A percentile compares a stretch with the other conserved stretches of the same genome.
Conservation (phyloP, 2,329 filamentous ascomycete genomes). For the Clonostachys solani region DNA sequence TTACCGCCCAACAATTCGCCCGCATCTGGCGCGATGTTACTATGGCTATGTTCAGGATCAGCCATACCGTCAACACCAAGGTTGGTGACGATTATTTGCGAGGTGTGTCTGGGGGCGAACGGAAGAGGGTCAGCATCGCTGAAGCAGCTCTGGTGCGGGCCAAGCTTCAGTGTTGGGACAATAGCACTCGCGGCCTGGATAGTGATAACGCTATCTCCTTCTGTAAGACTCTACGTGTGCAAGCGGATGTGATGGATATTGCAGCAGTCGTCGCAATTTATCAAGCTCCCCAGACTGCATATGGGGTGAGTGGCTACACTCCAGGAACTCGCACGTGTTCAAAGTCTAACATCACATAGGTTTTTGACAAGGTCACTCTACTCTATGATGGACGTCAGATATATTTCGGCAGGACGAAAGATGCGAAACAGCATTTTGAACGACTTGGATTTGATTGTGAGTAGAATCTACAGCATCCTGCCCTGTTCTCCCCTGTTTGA, state of each 20-base stretch:
- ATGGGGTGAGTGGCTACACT: conserved; percentile 58
- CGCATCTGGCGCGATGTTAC: conserved; percentile 46
- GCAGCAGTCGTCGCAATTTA: conserved; percentile 47
- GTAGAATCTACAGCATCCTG: too few species aligned
- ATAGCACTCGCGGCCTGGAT: conserved; percentile 48
- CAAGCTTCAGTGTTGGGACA: conserved; percentile 27
- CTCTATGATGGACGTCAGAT: conserved; percentile 61
- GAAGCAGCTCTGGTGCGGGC: conserved; percentile 16
- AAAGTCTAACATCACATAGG: conserved; percentile 16
- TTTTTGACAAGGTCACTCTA: conserved; percentile 60
- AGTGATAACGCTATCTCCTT: conserved; percentile 50
- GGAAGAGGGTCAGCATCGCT: conserved; percentile 25
- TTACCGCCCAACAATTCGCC: conserved; percentile 31
- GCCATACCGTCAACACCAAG: conserved; percentile 46
- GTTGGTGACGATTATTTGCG: conserved; percentile 51
- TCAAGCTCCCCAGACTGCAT: conserved; percentile 50
- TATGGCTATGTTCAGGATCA: conserved; percentile 50
- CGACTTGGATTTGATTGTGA: conserved; percentile 65
- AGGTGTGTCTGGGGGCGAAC: conserved; percentile 47
- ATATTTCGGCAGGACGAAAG: conserved; percentile 54
- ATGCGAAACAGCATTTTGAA: conserved; percentile 61
- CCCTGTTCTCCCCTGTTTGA: too few species aligned
- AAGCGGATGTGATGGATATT: conserved; percentile 38
- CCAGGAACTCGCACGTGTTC: too few species aligned
- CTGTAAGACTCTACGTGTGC: conserved; percentile 43